Evolutionary conservation across 2,329 filamentous ascomycete species (phyloP).

Genomic region (Parastagonospora avenae): DNA sequence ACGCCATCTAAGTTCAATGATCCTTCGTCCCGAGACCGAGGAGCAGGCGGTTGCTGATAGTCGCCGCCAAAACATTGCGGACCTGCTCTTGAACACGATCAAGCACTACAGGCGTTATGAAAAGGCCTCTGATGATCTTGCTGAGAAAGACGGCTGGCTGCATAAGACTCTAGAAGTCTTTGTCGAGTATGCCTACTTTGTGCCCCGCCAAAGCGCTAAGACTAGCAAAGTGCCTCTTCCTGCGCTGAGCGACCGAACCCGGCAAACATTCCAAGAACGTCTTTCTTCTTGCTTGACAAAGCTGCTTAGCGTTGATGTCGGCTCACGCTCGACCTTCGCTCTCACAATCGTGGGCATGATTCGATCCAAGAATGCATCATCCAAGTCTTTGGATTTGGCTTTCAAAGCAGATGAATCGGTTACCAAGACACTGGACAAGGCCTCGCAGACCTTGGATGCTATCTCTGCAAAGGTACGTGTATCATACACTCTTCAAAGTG

Average conservation of each 20-base stretch:
- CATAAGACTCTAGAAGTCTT: constrained; percentile 53
- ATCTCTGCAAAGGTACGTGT: constrained; percentile 31
- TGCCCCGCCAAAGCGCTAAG: constrained; percentile 39
- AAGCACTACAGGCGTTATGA: constrained; percentile 47
- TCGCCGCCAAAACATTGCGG: constrained; percentile 56
- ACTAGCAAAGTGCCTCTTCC: constrained; percentile 49
- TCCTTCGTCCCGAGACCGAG: constrained; percentile 51
- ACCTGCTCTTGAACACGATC: constrained; percentile 58
- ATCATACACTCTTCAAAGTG: too few species aligned
- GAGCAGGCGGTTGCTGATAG: constrained; percentile 54
- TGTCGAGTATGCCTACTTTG: constrained; percentile 58
- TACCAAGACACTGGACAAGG: constrained; percentile 42
- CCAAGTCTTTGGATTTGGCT: constrained; percentile 49
- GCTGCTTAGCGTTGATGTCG: constrained; percentile 46
- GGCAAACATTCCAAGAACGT: constrained; percentile 59
- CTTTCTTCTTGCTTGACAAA: constrained; percentile 61
- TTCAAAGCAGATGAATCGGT: constrained; percentile 56
- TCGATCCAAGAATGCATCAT: constrained; percentile 26
- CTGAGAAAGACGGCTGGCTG: constrained; percentile 49
- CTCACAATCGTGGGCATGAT: constrained; percentile 37
- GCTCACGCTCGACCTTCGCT: constrained; percentile 32
- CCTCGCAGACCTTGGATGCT: constrained; percentile 37
- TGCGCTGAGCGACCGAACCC: constrained; percentile 53
- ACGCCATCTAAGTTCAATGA: constrained; percentile 55
- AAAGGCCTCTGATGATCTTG: constrained; percentile 19